Percentiles rank a stretch among this genome's conserved stretches.
phyloP scores from a whole-genome alignment of 1,284 basidiomycete genomes.

The Abortiporus biennis region DNA sequence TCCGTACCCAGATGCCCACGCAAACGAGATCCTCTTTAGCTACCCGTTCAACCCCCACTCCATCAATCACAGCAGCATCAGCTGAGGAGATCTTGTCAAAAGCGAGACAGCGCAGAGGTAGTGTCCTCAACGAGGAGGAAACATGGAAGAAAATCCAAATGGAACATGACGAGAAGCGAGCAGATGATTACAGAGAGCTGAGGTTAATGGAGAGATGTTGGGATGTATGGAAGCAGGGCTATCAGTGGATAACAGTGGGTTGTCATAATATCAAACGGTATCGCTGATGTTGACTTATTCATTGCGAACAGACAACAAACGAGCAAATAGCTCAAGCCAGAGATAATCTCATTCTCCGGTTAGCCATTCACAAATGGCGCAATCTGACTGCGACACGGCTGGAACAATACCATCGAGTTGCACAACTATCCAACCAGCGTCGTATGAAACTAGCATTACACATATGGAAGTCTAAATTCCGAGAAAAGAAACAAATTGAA shows the following conservation, averaged over 20 bases:
- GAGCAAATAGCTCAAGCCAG: constrained; percentile 53
- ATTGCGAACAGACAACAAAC: constrained; percentile 45
- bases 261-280: constrained; percentile 9
- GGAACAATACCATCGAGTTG: constrained; percentile 35
- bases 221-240: constrained; percentile 64
- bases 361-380: constrained; percentile 54
- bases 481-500: constrained; percentile 42
- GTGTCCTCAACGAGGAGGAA: constrained; percentile 57
- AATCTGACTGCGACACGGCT: constrained; percentile 28
- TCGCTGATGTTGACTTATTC: constrained; percentile 10
- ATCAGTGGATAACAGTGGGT: constrained; percentile 66
- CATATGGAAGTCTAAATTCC: constrained; percentile 44
- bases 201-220: constrained; percentile 60
- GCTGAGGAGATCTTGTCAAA: constrained; percentile 21
- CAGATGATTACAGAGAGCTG: constrained; percentile 61
- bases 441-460: constrained; percentile 34
- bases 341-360: constrained; percentile 51
- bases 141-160: constrained; percentile 72
- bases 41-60: constrained; percentile 4
- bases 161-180: constrained; percentile 61
- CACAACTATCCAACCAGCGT: constrained; percentile 34
- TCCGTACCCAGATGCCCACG: constrained; percentile 12
- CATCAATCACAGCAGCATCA: constrained; percentile 16
- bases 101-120: constrained; percentile 34
- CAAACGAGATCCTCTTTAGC: constrained; percentile 10